Percentiles rank a stretch among this genome's conserved stretches.
phyloP scores from a whole-genome alignment of 2,329 filamentous ascomycete species.

The Colletotrichum siamense region DNA sequence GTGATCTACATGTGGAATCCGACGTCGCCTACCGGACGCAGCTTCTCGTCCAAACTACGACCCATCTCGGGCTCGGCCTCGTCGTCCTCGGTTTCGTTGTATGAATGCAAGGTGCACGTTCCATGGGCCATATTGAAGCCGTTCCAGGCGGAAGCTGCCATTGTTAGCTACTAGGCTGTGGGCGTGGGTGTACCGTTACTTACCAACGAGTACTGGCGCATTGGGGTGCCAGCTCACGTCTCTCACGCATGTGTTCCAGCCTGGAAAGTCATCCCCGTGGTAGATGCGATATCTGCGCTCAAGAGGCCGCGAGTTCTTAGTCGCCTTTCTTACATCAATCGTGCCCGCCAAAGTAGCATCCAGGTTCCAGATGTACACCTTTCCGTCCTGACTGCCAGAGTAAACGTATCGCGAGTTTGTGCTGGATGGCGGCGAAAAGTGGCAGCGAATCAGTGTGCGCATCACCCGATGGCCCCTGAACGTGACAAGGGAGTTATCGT shows the following conservation, averaged over 20 bases:
- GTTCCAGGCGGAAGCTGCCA: constrained; percentile 79
- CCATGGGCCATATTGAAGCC: constrained; percentile 75
- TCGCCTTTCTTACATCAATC: constrained; percentile 79
- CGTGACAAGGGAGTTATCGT: constrained; percentile 92
- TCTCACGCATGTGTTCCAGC: constrained; percentile 80
- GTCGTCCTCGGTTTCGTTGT: constrained; percentile 73
- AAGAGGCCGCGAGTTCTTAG: constrained; percentile 64
- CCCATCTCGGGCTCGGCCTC: constrained; percentile 67
- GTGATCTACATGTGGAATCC: neutral
- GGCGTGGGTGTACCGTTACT: constrained; percentile 30
- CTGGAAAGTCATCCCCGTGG: constrained; percentile 58
- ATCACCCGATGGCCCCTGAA: constrained; percentile 91
- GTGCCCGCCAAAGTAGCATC: constrained; percentile 82
- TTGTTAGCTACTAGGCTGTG: neutral
- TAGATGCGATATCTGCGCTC: constrained; percentile 62
- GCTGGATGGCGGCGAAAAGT: constrained; percentile 87
- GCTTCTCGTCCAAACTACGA: constrained; percentile 63
- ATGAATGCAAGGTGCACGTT: constrained; percentile 80
- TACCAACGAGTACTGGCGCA: constrained; percentile 76
- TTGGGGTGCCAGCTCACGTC: constrained; percentile 92
- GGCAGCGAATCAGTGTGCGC: constrained; percentile 90
- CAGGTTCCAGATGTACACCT: constrained; percentile 91
- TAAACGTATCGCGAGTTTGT: constrained; percentile 94
- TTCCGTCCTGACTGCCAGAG: constrained; percentile 87
- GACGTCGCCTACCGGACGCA: constrained; percentile 42